Base-by-base conservation (phyloP, 1,284 basidiomycete species). In the Gomphus bonarii region DNA sequence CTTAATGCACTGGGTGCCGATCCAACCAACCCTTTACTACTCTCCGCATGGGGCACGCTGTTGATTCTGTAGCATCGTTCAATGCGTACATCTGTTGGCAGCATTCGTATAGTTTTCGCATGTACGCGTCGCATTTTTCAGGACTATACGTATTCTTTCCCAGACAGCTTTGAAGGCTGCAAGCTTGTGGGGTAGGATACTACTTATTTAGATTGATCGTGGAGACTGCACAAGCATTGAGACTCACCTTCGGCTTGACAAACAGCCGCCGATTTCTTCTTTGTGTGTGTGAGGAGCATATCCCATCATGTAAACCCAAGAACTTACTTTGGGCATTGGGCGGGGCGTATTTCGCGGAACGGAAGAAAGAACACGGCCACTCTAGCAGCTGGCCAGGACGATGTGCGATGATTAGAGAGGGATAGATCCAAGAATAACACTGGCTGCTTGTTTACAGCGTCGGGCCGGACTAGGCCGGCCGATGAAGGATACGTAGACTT, bases 101-200 rank as follows among this genome's bases (percentile, higher is more conserved):
- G 63, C 83, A 85, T 59, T 71, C 65, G 63, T 85, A 85, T 18
- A 85, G 69, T 35, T 69, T 72, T 47, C 75, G 69, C 30, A 87
- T 64, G 12, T 75, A 67, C 3, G 67, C 63, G 43, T 82, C 72
- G 64, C 85, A 88, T 61, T 76, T 80, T 18, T 84, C 81, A 0
- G 82, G 84, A 1, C 63, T 63, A 62, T 85, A 87, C 0, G 79
- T 84, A 66, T 86, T 77, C 62, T 75, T 81, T 59, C 75, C 74
- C 20, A 88, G 69, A 65, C 85, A 88, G 0, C 70, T 56, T 55
- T 87, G 84, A 3, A 87, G 70, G 18, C 71, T 65, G 64, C 84
- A 87, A 0, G 84, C 85, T 87, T 48, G 28, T 5, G 12, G 9
- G n/a, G n/a, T 12, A 16, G 3, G 14, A 48, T 11, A 43, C 20